These are phyloP conservation scores for Elaeis oleifera DNA, from an alignment of 202 grass and related monocot species.

Conservation along the genomic window DNA sequence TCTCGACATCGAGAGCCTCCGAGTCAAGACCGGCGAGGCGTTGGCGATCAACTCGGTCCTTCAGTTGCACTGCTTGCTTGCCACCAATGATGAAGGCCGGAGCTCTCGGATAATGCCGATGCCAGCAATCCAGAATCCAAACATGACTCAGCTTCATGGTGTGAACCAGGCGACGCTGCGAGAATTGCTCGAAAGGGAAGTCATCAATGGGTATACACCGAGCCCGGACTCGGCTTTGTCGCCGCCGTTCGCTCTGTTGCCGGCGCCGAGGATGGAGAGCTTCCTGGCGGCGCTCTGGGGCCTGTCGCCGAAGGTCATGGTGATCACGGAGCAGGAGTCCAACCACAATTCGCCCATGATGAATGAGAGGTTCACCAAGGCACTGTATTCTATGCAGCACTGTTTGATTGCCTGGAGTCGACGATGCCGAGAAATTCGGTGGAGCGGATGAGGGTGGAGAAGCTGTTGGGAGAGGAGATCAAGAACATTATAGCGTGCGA, in stretches of 20 bases:
- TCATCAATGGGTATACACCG: not conserved
- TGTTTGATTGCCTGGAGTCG: constrained; percentile 81
- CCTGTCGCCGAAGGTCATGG: constrained; percentile 55
- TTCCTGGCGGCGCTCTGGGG: constrained; percentile 51
- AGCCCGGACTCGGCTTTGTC: constrained; percentile 53
- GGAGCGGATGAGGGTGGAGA: constrained; percentile 70
- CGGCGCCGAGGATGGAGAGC: constrained; percentile 30
- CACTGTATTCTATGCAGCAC: constrained; percentile 76
- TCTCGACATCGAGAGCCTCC: constrained; percentile 57
- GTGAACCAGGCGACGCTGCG: not conserved
- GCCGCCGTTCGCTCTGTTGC: constrained; percentile 5
- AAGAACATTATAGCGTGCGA: constrained; percentile 77
- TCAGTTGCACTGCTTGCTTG: constrained; percentile 60
- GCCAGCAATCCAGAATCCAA: too few relatives aligned
- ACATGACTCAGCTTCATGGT: too few relatives aligned
- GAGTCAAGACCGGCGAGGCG: constrained; percentile 80
- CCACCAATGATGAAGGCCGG: constrained; percentile 26
- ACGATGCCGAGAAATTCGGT: constrained; percentile 44
- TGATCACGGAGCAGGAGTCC: constrained; percentile 71
- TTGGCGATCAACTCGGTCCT: constrained; percentile 64
- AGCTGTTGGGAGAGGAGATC: constrained; percentile 74
- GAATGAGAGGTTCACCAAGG: constrained; percentile 69
- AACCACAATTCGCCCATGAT: constrained; percentile 61
- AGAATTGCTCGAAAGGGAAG: constrained; percentile 1
- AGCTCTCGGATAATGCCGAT: too few relatives aligned